Evolutionary conservation across 2,329 filamentous ascomycete genomes (phyloP), one percentile per base, ranked within the genome.

Genomic region (Fusarium fracticaudum): DNA sequence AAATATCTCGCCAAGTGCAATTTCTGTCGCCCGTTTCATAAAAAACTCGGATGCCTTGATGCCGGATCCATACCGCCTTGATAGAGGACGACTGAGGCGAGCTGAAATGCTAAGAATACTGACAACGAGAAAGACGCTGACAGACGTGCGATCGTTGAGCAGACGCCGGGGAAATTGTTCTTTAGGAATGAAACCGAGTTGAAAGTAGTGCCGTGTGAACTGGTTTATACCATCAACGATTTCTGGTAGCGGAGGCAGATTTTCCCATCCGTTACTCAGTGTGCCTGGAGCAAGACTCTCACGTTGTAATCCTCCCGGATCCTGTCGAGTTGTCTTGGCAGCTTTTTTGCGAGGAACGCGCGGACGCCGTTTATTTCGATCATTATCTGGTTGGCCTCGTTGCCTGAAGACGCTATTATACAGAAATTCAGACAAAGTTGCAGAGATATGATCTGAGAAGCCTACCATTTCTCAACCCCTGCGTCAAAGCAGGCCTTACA

Each of bases 101-200:
- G 88, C 87, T 8, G 88, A 89, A 60, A 90, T 85, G 74, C 87
- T 88, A 37, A 91, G 84, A 57, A 91, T 86, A 67, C 86, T 84
- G 17, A 90, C 81, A 26, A 90, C 81, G 31, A 90, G 83, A 66
- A 91, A 91, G 26, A 86, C 82, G 78, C 85, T 88, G 72, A 88
- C 82, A n/a, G 85, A 86, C 20, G 82, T 82, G 35, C 83, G 82
- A 61, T 88, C 84, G 8, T 83, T 83, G 44, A 81, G 82, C n/a
- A 91, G 81, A 12, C 83, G 83, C 31, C 84, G 80, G 3, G 84
- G 81, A 60, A 90, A 89, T 58, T 84, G 80, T 31, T 86, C 82
- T 79, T 88, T 89, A 10, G 86, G 87, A 40, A 90, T 87, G 75
- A 91, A 91, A 31, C 89, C 87, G 12, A 90, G 85, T 78, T 91